phyloP scores from a whole-genome alignment of 2,329 filamentous ascomycete species.

The Aspergillus sp. region DNA sequence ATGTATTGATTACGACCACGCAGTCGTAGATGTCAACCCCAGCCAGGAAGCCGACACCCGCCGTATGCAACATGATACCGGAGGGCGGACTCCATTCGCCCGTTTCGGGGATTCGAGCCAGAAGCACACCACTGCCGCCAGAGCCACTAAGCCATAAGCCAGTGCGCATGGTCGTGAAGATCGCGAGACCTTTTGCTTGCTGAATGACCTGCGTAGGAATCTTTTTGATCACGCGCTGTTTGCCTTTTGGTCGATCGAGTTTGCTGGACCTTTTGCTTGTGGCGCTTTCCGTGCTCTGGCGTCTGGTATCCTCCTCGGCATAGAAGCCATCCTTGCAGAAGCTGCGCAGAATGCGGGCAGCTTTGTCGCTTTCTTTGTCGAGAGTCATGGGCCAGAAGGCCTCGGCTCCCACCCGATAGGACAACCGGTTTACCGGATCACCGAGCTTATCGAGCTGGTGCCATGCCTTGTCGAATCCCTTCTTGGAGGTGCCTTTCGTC shows the following conservation, averaged over 20 bases:
- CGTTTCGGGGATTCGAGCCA: slow-evolving; percentile 74
- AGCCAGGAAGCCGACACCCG: slow-evolving; percentile 82
- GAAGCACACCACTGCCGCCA: slow-evolving; percentile 82
- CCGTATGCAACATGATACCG: slow-evolving; percentile 85
- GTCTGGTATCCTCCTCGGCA: slow-evolving; percentile 54
- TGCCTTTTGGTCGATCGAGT: slow-evolving; percentile 56
- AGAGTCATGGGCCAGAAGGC: slow-evolving; percentile 83
- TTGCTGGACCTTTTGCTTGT: slow-evolving; percentile 38
- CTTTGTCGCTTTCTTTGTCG: slow-evolving; percentile 89
- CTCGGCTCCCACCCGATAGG: slow-evolving; percentile 77
- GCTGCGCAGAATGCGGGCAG: slow-evolving; percentile 81
- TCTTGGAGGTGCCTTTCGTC: slow-evolving; percentile 54
- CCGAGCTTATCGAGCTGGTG: slow-evolving; percentile 67
- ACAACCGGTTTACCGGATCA: slow-evolving; percentile 74
- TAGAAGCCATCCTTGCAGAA: slow-evolving; percentile 84
- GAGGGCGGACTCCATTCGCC: slow-evolving; percentile 90
- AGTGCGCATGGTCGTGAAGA: slow-evolving; percentile 94
- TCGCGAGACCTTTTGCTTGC: slow-evolving; percentile 84
- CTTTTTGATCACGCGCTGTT: slow-evolving; percentile 70
- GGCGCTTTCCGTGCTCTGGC: slow-evolving; percentile 32
- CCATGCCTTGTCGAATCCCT: slow-evolving; percentile 74
- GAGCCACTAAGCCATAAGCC: slow-evolving; percentile 90
- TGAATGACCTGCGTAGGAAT: slow-evolving; percentile 84
- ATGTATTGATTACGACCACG: slow-evolving; percentile 86
- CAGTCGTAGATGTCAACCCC: slow-evolving; percentile 97